These are phyloP conservation scores for Exophiala sp. DNA, from an alignment of 2,329 filamentous ascomycete genomes.

Conservation along the genomic window DNA sequence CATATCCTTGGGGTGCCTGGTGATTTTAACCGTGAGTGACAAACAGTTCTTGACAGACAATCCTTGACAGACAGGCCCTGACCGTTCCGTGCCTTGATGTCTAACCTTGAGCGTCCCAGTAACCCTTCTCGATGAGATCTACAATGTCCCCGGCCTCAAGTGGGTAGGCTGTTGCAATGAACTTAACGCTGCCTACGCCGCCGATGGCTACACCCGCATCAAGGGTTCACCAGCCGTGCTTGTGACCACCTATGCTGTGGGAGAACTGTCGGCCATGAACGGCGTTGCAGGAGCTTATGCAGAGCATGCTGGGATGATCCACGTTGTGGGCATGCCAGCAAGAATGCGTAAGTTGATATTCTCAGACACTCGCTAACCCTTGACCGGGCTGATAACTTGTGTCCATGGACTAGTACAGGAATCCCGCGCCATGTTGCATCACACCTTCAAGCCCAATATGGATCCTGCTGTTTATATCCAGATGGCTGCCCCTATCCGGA, in stretches of 20 bases:
- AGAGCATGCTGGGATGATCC: constrained; percentile 53
- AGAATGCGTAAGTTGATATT: constrained; percentile 21
- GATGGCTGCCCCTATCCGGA: constrained; percentile 25
- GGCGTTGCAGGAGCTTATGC: constrained; percentile 47
- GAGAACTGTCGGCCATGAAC: constrained; percentile 40
- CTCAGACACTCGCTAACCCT: constrained; percentile 25
- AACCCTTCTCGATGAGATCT: constrained; percentile 48
- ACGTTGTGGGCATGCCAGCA: constrained; percentile 53
- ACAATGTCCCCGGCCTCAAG: constrained; percentile 43
- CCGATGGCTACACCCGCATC: constrained; percentile 69
- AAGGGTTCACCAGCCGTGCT: constrained; percentile 52
- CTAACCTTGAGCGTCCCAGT: constrained; percentile 8
- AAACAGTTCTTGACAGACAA: too few relatives aligned
- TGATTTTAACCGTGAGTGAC: constrained; percentile 31
- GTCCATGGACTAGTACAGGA: constrained; percentile 39
- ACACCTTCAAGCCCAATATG: constrained; percentile 31
- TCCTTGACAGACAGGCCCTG: too few relatives aligned
- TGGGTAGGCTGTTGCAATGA: constrained; percentile 54
- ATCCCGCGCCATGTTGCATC: constrained; percentile 38
- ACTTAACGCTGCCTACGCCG: constrained; percentile 62
- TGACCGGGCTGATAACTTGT: background rate
- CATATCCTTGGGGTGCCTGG: constrained; percentile 49
- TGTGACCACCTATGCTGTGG: constrained; percentile 56
- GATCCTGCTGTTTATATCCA: constrained; percentile 26
- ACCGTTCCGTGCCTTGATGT: too few relatives aligned